Evolutionary conservation across 352 stramenopile species (phyloP).

Genomic region (Phytopythium sindhum): DNA sequence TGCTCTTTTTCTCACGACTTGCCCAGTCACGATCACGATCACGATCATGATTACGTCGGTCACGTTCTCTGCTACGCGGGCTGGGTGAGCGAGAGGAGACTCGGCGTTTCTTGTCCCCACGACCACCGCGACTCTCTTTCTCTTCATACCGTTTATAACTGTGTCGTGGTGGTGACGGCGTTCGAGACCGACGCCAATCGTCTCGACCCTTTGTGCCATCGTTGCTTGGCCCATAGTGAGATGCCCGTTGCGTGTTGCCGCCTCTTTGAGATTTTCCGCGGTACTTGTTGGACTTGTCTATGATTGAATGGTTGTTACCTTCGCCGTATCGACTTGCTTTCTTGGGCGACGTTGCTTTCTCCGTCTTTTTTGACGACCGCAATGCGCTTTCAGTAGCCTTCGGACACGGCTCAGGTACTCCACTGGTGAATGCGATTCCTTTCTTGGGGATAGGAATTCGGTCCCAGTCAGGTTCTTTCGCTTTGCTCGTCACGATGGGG

Average conservation of each 20-base stretch:
- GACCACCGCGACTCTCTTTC: conserved; percentile 11
- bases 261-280: background rate
- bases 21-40: conserved; percentile 3
- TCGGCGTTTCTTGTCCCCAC: background rate
- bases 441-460: conserved; percentile 53
- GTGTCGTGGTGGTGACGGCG: conserved; percentile 20
- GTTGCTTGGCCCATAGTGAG: background rate
- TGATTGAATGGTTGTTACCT: background rate
- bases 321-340: conserved; percentile 7
- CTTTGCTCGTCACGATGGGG: conserved; percentile 28
- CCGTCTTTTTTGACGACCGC: conserved; percentile 1
- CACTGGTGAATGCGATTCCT: conserved; percentile 10
- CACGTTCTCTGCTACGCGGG: conserved; percentile 10
- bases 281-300: background rate
- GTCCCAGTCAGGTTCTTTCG: conserved; percentile 42
- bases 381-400: background rate
- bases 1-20: background rate
- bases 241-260: background rate
- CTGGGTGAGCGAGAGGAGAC: conserved; percentile 3
- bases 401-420: background rate
- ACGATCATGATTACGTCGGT: too few relatives aligned
- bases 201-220: background rate
- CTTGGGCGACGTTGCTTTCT: conserved; percentile 5
- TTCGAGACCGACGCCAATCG: conserved; percentile 15
- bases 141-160: conserved; percentile 12